Base-by-base conservation (phyloP, 2,329 filamentous ascomycete genomes). In the Anisogramma anomala region DNA sequence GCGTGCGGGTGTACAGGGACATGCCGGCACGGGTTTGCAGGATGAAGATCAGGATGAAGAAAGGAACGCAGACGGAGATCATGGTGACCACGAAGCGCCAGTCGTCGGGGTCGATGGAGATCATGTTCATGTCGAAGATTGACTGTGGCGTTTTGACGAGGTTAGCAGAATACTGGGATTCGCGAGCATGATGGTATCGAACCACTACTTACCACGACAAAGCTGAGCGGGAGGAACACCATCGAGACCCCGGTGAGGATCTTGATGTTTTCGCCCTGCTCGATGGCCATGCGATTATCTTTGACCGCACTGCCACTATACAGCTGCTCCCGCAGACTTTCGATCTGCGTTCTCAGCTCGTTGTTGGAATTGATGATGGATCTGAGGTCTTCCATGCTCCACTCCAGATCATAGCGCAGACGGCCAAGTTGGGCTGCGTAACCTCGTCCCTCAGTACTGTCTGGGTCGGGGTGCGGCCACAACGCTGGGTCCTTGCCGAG, bases 221-320 rank as follows among this genome's bases (percentile, higher is more conserved):
- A 78, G 0, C 72, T 77, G 17, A 78, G 56, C 2, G 74, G 75
- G 15, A 79, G 60, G 52, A 78, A 78, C 48, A 79, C 67, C 53
- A 79, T 70, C 34, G 70, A 74, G 26, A 77, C 73, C 36, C 76
- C 64, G 4, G 75, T 79, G 34, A 79, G 53, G 23, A 71, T 59
- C 48, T 74, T 74, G 50, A 78, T 76, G 51, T 78, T 77, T 46
- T 77, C 68, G 2, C 76, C 74, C 53, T 80, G 75, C 42, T 79
- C 73, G 26, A 81, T 75, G 13, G 71, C 74, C 49, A 75, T 69
- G 11, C 75, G 60, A 30, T 66, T 71, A 53, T 79, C 75, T 50
- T 75, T 69, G 41, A 81, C 76, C 2, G 65, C 69, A n/a, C 74
- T 79, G 2, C 76, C 76, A 26, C 64, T 71, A 55, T 79, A 80